Evolutionary conservation across 345 rosid species (phyloP), one percentile per base, ranked within the genome.

Genomic region (Eucalyptus regnans): DNA sequence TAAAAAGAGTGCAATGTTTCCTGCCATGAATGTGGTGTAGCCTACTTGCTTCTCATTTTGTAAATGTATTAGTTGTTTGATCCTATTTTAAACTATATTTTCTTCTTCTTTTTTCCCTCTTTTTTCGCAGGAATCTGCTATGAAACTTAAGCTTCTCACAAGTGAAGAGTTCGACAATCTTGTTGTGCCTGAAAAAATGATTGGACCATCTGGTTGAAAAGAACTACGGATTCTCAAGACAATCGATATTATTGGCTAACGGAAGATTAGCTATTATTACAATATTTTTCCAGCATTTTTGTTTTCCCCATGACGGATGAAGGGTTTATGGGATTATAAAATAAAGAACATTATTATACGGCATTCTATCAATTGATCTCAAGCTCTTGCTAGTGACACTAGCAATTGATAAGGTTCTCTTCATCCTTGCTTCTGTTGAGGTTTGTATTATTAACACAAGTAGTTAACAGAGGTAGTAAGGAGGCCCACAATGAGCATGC

Each of bases 141-240:
- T 96, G 89, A 95, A 96, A 88, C 95, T 96, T 15, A 93, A 95
- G 62, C 97, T 96, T 88, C 95, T 97, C 29, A 93, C 92, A 27
- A 86, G 95, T 37, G 96, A 97, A 92, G 99, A 97, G 93, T 96
- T 97, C 87, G 99, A 97, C 88, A 92, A 62, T 31, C 98, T 97
- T 51, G 99, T 97, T 89, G 99, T 97, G 51, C 99, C 99, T 12
- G 97, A 94, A 94, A 97, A 96, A 90, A 97, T 96, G 99, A 95
- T 97, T 49, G 98, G 99, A 83, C 99, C 99, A 86, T 91, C 96
- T 17, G 94, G 91, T 89, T 95, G 92, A 96, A 86, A 15, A 43
- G 49, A 46, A 84, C 27, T 14, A 12, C 12, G 66, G 37, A 46
- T 85, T 29, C 48, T 49, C 81, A 33, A 13, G 33, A 58, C 18